A percentile compares a stretch with the other conserved stretches of the same genome.
Evolutionary conservation across 2,329 filamentous ascomycete species (phyloP).

Genomic region (Ascomycota sp.): DNA sequence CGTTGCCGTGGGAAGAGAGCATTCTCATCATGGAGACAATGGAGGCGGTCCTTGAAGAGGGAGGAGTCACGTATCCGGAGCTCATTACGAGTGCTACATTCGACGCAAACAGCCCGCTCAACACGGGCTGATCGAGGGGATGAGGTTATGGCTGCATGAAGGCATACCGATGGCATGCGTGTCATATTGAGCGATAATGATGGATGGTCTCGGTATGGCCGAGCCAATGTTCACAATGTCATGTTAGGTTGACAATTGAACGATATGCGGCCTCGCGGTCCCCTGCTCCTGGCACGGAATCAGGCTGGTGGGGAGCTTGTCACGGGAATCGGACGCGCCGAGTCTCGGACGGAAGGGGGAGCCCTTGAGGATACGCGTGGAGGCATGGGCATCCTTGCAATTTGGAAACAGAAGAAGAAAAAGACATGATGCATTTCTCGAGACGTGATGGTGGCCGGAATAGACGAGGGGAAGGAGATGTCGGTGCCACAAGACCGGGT

Average conservation of each 20-base stretch:
- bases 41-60: slow-evolving; percentile 33
- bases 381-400: neutral
- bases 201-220: no score
- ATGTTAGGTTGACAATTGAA: neutral
- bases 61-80: slow-evolving; percentile 31
- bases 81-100: slow-evolving; percentile 36
- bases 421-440: no score
- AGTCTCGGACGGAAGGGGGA: neutral
- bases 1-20: slow-evolving; percentile 54
- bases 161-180: neutral
- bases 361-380: neutral
- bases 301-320: neutral
- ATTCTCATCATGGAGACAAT: slow-evolving; percentile 65
- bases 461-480: no score
- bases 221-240: no score
- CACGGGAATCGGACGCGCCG: slow-evolving; percentile 1
- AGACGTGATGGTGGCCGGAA: neutral
- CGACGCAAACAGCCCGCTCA: slow-evolving; percentile 39
- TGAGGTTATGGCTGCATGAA: no score
- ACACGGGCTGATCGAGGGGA: slow-evolving; percentile 21
- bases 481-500: neutral
- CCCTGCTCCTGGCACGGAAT: neutral
- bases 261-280: neutral
- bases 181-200: neutral
- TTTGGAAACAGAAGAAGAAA: no score